These are phyloP conservation scores for Nicotiana noctiflora DNA, from an alignment of 257 asterid genomes.

Conservation along the genomic window DNA sequence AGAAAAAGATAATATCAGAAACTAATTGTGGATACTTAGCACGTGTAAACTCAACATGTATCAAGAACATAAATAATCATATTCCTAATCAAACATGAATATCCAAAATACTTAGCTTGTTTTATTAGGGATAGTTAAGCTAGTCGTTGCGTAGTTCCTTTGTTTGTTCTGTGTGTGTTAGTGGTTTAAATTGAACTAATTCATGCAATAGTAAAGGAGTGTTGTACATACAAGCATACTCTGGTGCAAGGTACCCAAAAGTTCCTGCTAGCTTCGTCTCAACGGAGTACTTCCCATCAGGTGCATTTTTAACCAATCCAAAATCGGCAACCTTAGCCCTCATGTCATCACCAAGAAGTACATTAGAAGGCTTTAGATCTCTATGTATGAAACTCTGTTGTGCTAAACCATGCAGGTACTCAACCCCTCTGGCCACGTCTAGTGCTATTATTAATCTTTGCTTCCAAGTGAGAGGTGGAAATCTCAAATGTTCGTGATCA, in stretches of 20 bases:
- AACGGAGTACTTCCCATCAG: slow-evolving; percentile 49
- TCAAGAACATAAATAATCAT: neutral
- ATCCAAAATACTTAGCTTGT: neutral
- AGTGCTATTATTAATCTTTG: slow-evolving; percentile 66
- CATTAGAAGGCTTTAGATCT: slow-evolving; percentile 81
- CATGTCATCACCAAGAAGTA: slow-evolving; percentile 76
- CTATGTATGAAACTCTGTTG: slow-evolving; percentile 86
- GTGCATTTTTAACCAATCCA: slow-evolving; percentile 77
- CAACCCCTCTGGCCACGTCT: slow-evolving; percentile 90
- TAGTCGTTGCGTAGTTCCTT: neutral
- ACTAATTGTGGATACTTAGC: neutral
- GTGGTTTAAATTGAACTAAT: neutral
- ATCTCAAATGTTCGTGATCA: slow-evolving; percentile 20
- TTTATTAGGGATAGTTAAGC: neutral
- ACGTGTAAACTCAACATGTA: neutral
- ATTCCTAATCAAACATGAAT: neutral
- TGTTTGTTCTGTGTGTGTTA: neutral
- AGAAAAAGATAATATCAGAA: neutral
- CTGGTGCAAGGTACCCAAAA: slow-evolving; percentile 96
- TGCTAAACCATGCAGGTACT: slow-evolving; percentile 74
- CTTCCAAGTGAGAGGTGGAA: slow-evolving; percentile 56
- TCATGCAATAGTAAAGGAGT: neutral
- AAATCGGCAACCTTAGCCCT: slow-evolving; percentile 95
- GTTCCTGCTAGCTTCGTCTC: slow-evolving; percentile 87
- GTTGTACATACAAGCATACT: slow-evolving; percentile 60